Evolutionary conservation across 2,329 filamentous ascomycete species (phyloP).

Genomic region (Aulographum hederae): DNA sequence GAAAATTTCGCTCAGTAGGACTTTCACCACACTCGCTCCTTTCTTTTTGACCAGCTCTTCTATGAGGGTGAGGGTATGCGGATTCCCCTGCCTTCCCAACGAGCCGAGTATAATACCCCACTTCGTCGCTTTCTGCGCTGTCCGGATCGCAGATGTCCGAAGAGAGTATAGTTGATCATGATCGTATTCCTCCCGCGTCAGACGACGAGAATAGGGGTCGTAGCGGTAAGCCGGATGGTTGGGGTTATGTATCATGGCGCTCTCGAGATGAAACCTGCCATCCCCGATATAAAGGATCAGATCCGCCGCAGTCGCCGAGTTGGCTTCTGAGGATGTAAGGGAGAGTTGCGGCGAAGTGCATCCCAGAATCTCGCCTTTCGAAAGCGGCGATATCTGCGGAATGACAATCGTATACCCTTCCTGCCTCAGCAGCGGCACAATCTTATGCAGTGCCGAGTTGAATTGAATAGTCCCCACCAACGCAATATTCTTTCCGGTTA

Average conservation of each 20-base stretch:
- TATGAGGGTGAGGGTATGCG: constrained; percentile 75
- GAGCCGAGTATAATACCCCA: constrained; percentile 94
- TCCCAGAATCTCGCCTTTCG: constrained; percentile 91
- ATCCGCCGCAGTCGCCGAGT: constrained; percentile 37
- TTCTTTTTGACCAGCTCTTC: constrained; percentile 54
- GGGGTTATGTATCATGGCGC: constrained; percentile 98
- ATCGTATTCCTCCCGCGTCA: constrained; percentile 82
- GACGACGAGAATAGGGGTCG: constrained; percentile 82
- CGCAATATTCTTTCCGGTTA: constrained; percentile 68
- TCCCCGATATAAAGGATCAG: constrained; percentile 80
- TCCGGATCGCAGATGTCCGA: constrained; percentile 56
- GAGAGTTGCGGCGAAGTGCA: constrained; percentile 69
- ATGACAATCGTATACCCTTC: constrained; percentile 75
- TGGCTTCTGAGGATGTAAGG: constrained; percentile 29
- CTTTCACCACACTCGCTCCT: constrained; percentile 65
- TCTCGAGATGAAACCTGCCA: constrained; percentile 89
- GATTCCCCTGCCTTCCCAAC: constrained; percentile 85
- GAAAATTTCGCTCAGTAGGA: constrained; percentile 88
- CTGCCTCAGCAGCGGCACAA: constrained; percentile 57
- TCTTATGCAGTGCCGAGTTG: constrained; percentile 86
- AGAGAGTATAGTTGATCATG: constrained; percentile 80
- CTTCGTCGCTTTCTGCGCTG: constrained; percentile 60
- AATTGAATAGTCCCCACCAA: constrained; percentile 97
- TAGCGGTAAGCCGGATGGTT: constrained; percentile 81
- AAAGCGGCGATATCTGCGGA: constrained; percentile 81